phyloP scores from a whole-genome alignment of 148 eudicot genomes.

The Rhododendron molle region DNA sequence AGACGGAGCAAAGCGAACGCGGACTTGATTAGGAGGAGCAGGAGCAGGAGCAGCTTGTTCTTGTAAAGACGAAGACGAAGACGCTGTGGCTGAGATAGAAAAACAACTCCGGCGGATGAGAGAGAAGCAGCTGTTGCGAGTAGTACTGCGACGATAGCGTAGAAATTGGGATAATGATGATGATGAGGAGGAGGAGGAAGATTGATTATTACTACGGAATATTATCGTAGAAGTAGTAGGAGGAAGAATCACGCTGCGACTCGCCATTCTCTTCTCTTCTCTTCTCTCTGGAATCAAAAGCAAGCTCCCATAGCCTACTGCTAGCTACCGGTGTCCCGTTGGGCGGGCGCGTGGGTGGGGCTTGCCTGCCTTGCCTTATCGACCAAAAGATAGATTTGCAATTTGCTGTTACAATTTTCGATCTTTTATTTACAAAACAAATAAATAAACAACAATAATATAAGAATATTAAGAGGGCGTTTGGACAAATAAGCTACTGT shows the following conservation, averaged over 20 bases:
- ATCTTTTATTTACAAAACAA: too few species aligned
- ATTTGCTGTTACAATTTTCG: background rate
- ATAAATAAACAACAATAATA: too few species aligned
- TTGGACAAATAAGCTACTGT: too few species aligned
- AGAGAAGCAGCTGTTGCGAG: background rate
- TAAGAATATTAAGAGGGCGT: too few species aligned
- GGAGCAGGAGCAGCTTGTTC: conserved; percentile 3
- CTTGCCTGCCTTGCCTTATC: background rate
- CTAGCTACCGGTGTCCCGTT: background rate
- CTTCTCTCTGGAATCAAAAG: background rate
- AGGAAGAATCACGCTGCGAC: conserved; percentile 22
- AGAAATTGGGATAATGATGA: background rate
- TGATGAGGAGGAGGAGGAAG: background rate
- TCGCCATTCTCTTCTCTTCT: conserved; percentile 22
- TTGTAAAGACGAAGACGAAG: conserved; percentile 24
- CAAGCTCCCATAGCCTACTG: background rate
- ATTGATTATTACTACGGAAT: conserved; percentile 24
- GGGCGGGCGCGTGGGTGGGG: too few species aligned
- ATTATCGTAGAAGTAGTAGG: conserved; percentile 8
- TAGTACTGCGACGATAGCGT: background rate
- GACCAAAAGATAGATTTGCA: background rate
- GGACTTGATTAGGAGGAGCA: conserved; percentile 26
- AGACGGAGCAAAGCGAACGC: conserved; percentile 94
- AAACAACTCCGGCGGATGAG: conserved; percentile 28
- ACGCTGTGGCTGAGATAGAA: conserved; percentile 37